A percentile compares a stretch with the other conserved stretches of the same genome.
Conservation (phyloP, 2,329 filamentous ascomycete genomes). For the Apiospora marii region DNA sequence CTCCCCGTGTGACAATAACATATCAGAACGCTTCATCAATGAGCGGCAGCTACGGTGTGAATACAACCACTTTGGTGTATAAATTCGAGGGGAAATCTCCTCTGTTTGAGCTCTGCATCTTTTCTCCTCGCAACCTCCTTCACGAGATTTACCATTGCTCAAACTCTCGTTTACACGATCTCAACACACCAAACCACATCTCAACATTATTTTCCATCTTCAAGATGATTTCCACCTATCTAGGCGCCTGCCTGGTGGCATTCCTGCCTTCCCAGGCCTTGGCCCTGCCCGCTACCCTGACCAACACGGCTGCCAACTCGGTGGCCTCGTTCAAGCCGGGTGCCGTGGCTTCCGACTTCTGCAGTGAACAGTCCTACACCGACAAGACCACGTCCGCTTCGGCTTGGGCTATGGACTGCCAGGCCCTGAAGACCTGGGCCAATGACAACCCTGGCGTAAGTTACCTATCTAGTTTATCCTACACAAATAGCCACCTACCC, state of each 20-base stretch:
- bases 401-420: slow-evolving; percentile 1
- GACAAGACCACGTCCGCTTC: background rate
- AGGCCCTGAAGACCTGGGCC: background rate
- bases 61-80: background rate
- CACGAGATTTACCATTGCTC: no score
- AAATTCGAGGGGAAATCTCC: background rate
- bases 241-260: background rate
- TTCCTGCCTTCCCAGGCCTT: background rate
- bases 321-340: background rate
- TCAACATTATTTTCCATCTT: background rate
- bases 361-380: background rate
- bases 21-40: background rate
- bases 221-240: background rate
- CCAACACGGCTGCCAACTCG: background rate
- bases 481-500: background rate
- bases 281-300: background rate
- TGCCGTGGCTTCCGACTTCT: background rate
- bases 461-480: background rate
- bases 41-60: background rate
- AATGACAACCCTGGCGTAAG: background rate
- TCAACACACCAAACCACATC: no score
- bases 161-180: background rate
- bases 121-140: background rate
- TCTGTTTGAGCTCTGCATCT: background rate
- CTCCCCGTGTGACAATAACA: background rate